Conservation (phyloP, 179 eudicot species). For the Nepenthes alata region DNA sequence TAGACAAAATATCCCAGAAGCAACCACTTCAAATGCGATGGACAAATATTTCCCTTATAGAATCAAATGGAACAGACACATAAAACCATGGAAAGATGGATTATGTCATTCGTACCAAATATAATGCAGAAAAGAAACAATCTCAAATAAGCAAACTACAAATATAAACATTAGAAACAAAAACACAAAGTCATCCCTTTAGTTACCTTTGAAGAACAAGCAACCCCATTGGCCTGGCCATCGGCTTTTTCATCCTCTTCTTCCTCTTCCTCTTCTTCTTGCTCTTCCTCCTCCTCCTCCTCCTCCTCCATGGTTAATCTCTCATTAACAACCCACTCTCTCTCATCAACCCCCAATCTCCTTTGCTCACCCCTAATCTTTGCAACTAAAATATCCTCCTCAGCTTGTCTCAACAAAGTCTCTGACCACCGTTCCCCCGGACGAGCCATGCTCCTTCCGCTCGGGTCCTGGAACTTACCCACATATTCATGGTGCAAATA, state of each 20-base stretch:
- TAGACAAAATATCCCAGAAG: too few relatives aligned
- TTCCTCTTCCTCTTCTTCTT: conserved; percentile 28
- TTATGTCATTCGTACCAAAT: too few relatives aligned
- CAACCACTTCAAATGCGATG: too few relatives aligned
- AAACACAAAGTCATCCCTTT: neutral
- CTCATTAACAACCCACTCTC: conserved; percentile 86
- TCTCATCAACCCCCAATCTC: conserved; percentile 78
- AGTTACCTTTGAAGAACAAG: conserved; percentile 38
- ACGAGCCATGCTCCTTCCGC: conserved; percentile 76
- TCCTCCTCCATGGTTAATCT: conserved; percentile 22
- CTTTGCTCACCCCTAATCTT: conserved; percentile 91
- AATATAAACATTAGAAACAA: neutral
- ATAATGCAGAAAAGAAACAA: too few relatives aligned
- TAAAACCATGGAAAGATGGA: too few relatives aligned
- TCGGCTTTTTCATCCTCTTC: conserved; percentile 22
- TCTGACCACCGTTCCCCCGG: conserved; percentile 98
- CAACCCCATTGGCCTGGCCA: conserved; percentile 11
- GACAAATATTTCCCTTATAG: too few relatives aligned
- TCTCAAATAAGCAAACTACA: too few relatives aligned
- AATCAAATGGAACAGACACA: too few relatives aligned
- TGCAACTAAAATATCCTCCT: conserved; percentile 70
- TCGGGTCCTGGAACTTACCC: conserved; percentile 79
- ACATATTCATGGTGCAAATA: conserved; percentile 87
- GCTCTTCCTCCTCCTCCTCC: conserved; percentile 37
- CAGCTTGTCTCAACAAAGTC: conserved; percentile 75